Base-by-base conservation (phyloP, 768 basidiomycete species). In the Rhodosporidiobolus odoratus region DNA sequence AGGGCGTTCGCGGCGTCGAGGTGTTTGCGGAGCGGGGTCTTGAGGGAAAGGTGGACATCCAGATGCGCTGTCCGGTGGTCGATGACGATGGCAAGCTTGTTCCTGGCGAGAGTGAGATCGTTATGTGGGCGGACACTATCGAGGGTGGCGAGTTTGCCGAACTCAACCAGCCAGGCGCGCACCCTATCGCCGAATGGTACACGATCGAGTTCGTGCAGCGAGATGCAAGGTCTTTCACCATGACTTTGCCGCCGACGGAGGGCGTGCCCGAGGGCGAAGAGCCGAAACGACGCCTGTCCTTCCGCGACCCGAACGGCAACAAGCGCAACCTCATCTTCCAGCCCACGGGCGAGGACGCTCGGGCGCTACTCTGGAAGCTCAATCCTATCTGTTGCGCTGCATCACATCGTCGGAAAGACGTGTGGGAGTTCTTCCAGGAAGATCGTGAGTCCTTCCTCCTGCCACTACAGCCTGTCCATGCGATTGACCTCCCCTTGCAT, bases 351-450 rank as follows among this genome's bases (percentile, higher is more conserved):
- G 69, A 72, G 47, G 76, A 76, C 32, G 74, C 71, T 21, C 52
- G 62, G 37, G 71, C 76, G 35, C 53, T 75, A 48, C 60, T 73
- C 41, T 76, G 74, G 74, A 69, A 69, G 53, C 58, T 76, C 67
- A 76, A 76, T 43, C 76, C 76, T 47, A 70, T 76, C 32, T 73
- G 71, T 65, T 76, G 76, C 47, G 40, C 67, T 1, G 68, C 63
- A 2, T 30, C 50, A 10, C 59, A 58, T 15, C 56, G 66, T 34
- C 19, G 69, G 27, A 73, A 69, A 38, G 71, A 73, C 23, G 71
- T 71, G 19, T 72, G 67, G 67, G 63, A 66, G 48, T 77, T 68
- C 47, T 68, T 75, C 50, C 64, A 69, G 65, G 76, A 77, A 45
- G 76, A 77, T 59, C 76, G 75, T 75, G 47, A 61, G 68, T 71